Percentiles rank a stretch among this genome's conserved stretches.
Evolutionary conservation across 129 eudicot genomes (phyloP).

Genomic region (Tanacetum coccineum): DNA sequence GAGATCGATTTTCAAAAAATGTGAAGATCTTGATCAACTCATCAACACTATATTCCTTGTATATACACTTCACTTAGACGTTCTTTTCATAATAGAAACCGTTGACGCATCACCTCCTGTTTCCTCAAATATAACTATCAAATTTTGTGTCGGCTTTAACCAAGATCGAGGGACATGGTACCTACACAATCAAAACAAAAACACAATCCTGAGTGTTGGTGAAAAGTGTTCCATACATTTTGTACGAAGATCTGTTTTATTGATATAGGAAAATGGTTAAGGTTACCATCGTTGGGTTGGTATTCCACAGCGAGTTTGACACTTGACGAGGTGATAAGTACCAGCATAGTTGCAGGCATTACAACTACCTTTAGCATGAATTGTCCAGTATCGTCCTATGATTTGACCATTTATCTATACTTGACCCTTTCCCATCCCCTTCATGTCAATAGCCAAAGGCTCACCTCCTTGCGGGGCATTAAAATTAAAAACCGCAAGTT

Average conservation of each 20-base stretch:
- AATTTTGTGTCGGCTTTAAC: slow-evolving; percentile 58
- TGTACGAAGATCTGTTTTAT: slow-evolving; percentile 10
- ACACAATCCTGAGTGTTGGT: not conserved
- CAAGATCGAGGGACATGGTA: slow-evolving; percentile 91
- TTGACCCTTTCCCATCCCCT: slow-evolving; percentile 89
- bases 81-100: slow-evolving; percentile 59
- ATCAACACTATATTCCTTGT: slow-evolving; percentile 1
- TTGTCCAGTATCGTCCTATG: slow-evolving; percentile 90
- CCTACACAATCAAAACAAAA: slow-evolving; percentile 38
- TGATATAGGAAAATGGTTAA: not conserved
- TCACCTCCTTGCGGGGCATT: slow-evolving; percentile 65
- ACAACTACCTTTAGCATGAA: slow-evolving; percentile 59
- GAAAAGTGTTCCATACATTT: not conserved
- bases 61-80: slow-evolving; percentile 30
- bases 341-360: slow-evolving; percentile 62
- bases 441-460: slow-evolving; percentile 78
- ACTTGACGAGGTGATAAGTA: slow-evolving; percentile 51
- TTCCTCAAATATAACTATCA: slow-evolving; percentile 75
- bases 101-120: slow-evolving; percentile 66
- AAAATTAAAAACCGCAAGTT: slow-evolving; percentile 64
- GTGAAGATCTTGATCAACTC: not conserved
- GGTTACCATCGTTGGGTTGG: slow-evolving; percentile 90
- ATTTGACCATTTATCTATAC: slow-evolving; percentile 86
- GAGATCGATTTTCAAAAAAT: not conserved
- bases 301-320: slow-evolving; percentile 78